Base-by-base conservation (phyloP, 805 yeast genomes). In the Nakazawaea peltata region DNA sequence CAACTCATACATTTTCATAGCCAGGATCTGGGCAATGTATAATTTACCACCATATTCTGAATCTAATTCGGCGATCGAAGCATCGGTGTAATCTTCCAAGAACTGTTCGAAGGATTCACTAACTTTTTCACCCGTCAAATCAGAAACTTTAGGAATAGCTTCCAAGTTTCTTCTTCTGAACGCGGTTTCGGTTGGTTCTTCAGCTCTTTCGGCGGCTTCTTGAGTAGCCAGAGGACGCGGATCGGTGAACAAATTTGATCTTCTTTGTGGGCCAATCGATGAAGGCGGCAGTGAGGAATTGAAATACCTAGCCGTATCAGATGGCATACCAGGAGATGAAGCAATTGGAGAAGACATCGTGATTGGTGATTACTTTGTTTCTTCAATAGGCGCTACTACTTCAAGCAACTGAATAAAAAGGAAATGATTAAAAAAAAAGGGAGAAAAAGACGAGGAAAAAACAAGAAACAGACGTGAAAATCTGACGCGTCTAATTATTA, bases 101-200 rank as follows among this genome's bases (percentile, higher is more conserved):
- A 90, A 90, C 44, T 70, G 74, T 54, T 88, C 95, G 55, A 92
- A 90, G 12, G 88, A 77, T 56, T 86, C 95, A 29, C 90, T 74
- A 13, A 92, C 97, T 47, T 85, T 85, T 53, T 88, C 97, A 40
- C 95, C 97, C 3, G 96, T 86, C 31, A 77, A 75, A 61, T 92
- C 98, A 19, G 74, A 74, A 19, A 92, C 95, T 52, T 82, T 85
- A 19, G 94, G 87, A 36, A 90, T 84, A 19, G 77, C 76, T 40
- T 73, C 66, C 40, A 79, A 63, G 41, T 74, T 71, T 49, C 80
- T 69, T 60, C 81, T 69, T 48, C 69, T 60, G 41, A 65, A 51
- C 21, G 60, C 45, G 17, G 56, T 54, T 11, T 40, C 42, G 19
- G 45, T 54, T 28, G 48, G 51, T 14, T 46, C 51, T 22, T 47